Conservation (phyloP, 164 flowering plant genomes). For the Litsea cubeba region DNA sequence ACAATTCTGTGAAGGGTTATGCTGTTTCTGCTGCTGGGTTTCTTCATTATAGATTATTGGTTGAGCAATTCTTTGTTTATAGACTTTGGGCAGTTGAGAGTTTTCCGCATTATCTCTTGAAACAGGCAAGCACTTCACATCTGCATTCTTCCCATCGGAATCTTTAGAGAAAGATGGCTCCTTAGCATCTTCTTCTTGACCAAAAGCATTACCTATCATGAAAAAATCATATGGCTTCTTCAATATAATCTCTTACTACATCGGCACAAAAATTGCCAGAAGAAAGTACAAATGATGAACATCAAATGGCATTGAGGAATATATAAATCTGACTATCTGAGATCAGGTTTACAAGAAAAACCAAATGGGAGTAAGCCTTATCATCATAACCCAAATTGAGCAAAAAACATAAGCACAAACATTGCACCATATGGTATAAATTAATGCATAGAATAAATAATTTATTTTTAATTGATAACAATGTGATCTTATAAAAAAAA, state of each 20-base stretch:
- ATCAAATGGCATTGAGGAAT: no score
- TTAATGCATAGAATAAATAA: background rate
- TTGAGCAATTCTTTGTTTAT: conserved; percentile 19
- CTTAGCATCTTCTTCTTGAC: conserved; percentile 29
- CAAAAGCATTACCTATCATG: conserved; percentile 29
- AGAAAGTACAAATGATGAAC: background rate
- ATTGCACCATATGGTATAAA: background rate
- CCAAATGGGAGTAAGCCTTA: background rate
- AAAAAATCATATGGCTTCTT: background rate
- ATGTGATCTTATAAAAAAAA: no score
- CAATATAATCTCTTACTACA: background rate
- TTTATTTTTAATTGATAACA: no score
- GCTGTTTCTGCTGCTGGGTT: conserved; percentile 19
- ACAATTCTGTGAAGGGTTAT: conserved; percentile 27
- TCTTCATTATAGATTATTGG: conserved; percentile 24
- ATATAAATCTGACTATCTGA: no score
- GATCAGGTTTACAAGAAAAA: background rate
- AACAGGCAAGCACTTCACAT: conserved; percentile 21
- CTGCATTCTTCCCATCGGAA: conserved; percentile 21
- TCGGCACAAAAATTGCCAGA: background rate
- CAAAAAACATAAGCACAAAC: background rate
- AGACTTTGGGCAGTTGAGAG: conserved; percentile 22
- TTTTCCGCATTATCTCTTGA: conserved; percentile 28
- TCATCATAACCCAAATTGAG: background rate
- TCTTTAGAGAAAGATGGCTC: conserved; percentile 32